Evolutionary conservation across 2,329 filamentous ascomycete species (phyloP).

Genomic region (Fusarium sp.): DNA sequence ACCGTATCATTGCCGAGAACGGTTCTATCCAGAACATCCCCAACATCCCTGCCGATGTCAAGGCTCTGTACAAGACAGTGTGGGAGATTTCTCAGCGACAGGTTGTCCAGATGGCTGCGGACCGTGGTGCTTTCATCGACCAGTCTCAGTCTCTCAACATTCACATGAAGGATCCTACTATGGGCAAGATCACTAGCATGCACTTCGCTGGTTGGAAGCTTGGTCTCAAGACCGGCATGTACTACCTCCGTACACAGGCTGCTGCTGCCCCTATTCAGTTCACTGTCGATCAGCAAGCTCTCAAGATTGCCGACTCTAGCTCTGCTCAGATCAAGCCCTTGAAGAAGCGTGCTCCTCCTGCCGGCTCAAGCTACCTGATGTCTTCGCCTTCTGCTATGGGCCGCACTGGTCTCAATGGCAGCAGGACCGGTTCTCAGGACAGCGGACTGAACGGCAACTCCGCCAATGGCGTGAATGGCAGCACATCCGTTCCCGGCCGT

Average conservation of each 20-base stretch:
- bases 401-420: constrained; percentile 70
- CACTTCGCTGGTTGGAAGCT: constrained; percentile 99
- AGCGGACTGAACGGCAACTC: constrained; percentile 68
- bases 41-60: constrained; percentile 95
- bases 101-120: constrained; percentile 97
- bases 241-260: constrained; percentile 98
- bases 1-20: constrained; percentile 97
- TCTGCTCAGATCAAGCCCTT: constrained; percentile 71
- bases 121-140: constrained; percentile 98
- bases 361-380: constrained; percentile 58
- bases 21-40: constrained; percentile 97
- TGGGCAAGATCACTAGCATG: constrained; percentile 99
- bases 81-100: constrained; percentile 98
- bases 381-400: constrained; percentile 72
- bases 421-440: constrained; percentile 61
- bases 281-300: constrained; percentile 95
- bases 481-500: constrained; percentile 74
- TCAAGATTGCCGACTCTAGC: constrained; percentile 87
- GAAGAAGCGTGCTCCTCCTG: constrained; percentile 76
- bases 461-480: constrained; percentile 62
- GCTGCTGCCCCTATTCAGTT: constrained; percentile 98
- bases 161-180: constrained; percentile 98
- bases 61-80: constrained; percentile 98
- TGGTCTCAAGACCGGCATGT: constrained; percentile 99
- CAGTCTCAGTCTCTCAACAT: constrained; percentile 99